These are phyloP conservation scores for Falciphora oryzae DNA, from an alignment of 2,329 filamentous ascomycete species.

Conservation along the genomic window DNA sequence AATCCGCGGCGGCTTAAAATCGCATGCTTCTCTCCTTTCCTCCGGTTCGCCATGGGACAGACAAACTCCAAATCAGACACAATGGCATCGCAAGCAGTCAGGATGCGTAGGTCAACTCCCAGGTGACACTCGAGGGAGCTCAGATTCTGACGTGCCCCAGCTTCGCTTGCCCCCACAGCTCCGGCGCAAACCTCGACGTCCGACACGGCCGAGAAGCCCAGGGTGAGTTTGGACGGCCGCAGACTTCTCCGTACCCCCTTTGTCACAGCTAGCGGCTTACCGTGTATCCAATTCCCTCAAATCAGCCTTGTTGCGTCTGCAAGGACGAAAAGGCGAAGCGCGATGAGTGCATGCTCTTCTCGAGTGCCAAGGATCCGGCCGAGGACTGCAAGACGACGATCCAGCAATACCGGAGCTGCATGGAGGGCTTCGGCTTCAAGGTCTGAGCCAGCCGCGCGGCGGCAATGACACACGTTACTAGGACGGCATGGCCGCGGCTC, in stretches of 20 bases:
- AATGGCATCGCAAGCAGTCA: conserved; percentile 20
- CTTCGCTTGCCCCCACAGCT: conserved; percentile 5
- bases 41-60: neutral
- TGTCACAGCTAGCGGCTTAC: neutral
- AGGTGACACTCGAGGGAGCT: neutral
- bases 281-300: neutral
- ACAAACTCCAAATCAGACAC: neutral
- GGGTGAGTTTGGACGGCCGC: conserved; percentile 26
- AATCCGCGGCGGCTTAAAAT: neutral
- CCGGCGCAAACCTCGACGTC: conserved; percentile 12
- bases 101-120: conserved; percentile 23
- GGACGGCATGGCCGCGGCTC: neutral
- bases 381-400: conserved; percentile 79
- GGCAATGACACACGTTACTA: neutral
- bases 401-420: conserved; percentile 81
- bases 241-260: neutral
- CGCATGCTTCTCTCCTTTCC: neutral
- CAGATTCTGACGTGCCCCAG: conserved; percentile 3
- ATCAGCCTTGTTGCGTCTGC: conserved; percentile 93
- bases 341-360: conserved; percentile 99
- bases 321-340: conserved; percentile 87
- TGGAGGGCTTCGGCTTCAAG: conserved; percentile 90
- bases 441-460: conserved; percentile 30
- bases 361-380: conserved; percentile 72
- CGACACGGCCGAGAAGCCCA: conserved; percentile 34